phyloP scores from a whole-genome alignment of 805 yeast genomes.

The Starmerella vaccinii region DNA sequence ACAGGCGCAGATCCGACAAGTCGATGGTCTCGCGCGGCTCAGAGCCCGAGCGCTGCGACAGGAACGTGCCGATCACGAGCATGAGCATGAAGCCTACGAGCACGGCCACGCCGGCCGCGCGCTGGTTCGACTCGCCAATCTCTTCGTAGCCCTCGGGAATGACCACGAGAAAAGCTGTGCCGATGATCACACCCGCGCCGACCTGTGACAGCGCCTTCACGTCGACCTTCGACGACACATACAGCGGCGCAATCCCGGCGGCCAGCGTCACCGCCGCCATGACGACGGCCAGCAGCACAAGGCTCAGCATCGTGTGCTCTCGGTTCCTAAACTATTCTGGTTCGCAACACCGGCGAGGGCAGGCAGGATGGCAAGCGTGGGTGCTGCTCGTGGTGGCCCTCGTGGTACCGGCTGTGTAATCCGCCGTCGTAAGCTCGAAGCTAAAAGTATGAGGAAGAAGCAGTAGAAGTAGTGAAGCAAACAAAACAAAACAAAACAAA shows the following conservation, averaged over 20 bases:
- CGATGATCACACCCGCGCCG: conserved; percentile 51
- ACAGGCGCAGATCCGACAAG: conserved; percentile 25
- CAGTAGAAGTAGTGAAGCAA: background rate
- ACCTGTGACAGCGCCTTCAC: conserved; percentile 36
- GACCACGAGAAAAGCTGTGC: conserved; percentile 49
- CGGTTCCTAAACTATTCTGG: too few species aligned
- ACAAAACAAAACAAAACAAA: background rate
- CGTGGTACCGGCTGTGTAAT: too few species aligned
- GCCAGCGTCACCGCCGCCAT: conserved; percentile 23
- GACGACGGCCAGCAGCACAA: conserved; percentile 19
- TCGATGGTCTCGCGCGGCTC: conserved; percentile 20
- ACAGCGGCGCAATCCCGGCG: conserved; percentile 25
- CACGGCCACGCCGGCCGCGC: conserved; percentile 29
- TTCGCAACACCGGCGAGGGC: too few species aligned
- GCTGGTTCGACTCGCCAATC: conserved; percentile 20
- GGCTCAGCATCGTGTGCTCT: conserved; percentile 21
- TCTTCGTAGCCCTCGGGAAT: conserved; percentile 58
- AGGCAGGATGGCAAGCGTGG: too few species aligned
- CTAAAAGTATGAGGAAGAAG: background rate
- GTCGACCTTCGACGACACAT: conserved; percentile 6
- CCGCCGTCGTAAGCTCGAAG: too few species aligned
- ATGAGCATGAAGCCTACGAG: conserved; percentile 46
- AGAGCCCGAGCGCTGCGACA: conserved; percentile 20
- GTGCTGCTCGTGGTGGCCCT: too few species aligned
- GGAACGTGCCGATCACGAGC: conserved; percentile 40